phyloP scores from a whole-genome alignment of 2,329 filamentous ascomycete species.

The Amesomyces nigricolor region DNA sequence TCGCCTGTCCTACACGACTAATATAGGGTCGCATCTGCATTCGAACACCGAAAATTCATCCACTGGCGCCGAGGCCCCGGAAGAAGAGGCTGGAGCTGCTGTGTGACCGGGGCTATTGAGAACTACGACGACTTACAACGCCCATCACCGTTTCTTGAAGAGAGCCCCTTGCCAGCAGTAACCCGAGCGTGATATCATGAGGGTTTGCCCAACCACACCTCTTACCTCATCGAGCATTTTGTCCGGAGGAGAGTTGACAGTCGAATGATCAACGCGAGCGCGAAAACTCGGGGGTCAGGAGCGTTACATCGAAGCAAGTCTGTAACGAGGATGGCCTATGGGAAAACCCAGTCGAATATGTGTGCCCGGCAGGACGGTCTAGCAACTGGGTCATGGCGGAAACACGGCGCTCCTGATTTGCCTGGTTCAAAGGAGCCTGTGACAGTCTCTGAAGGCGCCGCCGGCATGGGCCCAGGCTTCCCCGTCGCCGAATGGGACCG shows the following conservation, averaged over 20 bases:
- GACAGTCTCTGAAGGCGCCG: constrained; percentile 14
- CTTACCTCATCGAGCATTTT: background rate
- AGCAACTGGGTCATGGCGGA: constrained; percentile 22
- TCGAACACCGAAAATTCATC: background rate
- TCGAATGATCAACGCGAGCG: background rate
- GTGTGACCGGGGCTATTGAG: background rate
- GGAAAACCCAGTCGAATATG: constrained; percentile 30
- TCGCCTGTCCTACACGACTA: background rate
- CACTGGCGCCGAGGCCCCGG: background rate
- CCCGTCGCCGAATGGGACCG: background rate
- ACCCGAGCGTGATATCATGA: too few relatives aligned
- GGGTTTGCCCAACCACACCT: background rate
- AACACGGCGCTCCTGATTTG: constrained; percentile 27
- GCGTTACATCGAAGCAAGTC: constrained; percentile 33
- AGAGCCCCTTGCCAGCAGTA: background rate
- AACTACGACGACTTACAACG: background rate
- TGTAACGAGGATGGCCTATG: constrained; percentile 25
- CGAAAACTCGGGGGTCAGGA: constrained; percentile 26
- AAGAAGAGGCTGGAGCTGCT: background rate
- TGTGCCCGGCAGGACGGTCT: constrained; percentile 22
- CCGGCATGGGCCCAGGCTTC: background rate
- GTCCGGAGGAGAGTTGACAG: background rate
- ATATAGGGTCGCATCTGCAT: background rate
- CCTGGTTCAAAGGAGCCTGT: constrained; percentile 22
- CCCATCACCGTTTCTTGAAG: constrained; percentile 29